These are phyloP conservation scores for Neonectria faginata DNA, from an alignment of 2,329 filamentous ascomycete species.

Conservation along the genomic window DNA sequence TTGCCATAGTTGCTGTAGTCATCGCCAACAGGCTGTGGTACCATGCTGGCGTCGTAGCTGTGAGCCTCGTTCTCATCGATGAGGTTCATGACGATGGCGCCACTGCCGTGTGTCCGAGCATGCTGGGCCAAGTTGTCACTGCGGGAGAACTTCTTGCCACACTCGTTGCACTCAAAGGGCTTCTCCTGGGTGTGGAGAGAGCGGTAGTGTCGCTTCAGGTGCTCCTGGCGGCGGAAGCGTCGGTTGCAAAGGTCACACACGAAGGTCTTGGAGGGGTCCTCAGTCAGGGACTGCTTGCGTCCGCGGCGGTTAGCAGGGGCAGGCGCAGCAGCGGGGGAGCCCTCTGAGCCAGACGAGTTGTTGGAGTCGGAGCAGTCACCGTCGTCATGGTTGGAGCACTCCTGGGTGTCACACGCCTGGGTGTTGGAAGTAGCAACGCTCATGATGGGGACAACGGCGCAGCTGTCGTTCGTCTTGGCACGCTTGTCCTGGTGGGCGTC, in stretches of 20 bases:
- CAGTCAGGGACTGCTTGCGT: constrained; percentile 97
- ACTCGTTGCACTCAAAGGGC: constrained; percentile 97
- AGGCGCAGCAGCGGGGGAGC: constrained; percentile 56
- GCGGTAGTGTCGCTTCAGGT: constrained; percentile 97
- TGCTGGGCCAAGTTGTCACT: constrained; percentile 98
- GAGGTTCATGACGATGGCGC: constrained; percentile 91
- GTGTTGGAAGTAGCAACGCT: constrained; percentile 52
- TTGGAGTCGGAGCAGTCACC: constrained; percentile 54
- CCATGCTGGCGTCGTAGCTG: constrained; percentile 57
- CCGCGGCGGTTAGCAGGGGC: constrained; percentile 87
- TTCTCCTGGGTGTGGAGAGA: constrained; percentile 99
- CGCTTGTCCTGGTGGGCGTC: constrained; percentile 69
- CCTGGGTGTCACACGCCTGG: constrained; percentile 52
- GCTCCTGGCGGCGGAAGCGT: constrained; percentile 97
- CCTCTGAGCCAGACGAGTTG: constrained; percentile 59
- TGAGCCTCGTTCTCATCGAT: constrained; percentile 75
- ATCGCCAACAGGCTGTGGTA: constrained; percentile 61
- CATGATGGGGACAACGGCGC: constrained; percentile 56
- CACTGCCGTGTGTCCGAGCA: constrained; percentile 90
- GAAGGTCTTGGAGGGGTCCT: constrained; percentile 98
- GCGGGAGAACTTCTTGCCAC: constrained; percentile 98
- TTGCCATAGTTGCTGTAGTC: constrained; percentile 77
- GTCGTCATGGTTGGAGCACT: constrained; percentile 51
- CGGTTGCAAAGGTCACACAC: constrained; percentile 96
- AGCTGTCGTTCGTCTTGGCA: constrained; percentile 60